Evolutionary conservation across 208 protist genomes (phyloP).

Genomic region (Trypanosoma avium): DNA sequence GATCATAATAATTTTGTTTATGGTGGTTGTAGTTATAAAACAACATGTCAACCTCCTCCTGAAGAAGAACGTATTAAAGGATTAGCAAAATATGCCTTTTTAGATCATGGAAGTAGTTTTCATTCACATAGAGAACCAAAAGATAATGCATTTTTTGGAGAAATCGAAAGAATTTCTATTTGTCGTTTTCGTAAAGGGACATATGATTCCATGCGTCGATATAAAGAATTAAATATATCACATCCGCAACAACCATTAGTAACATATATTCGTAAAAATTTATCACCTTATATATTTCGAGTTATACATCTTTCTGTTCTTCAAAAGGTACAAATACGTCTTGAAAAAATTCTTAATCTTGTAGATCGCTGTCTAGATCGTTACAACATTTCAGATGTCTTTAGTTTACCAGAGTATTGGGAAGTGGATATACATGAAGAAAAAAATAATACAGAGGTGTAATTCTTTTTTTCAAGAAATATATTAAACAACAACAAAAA

Average conservation of each 20-base stretch:
- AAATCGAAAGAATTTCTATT: constrained; percentile 44
- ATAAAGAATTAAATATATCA: constrained; percentile 1
- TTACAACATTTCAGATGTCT: constrained; percentile 46
- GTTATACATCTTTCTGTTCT: constrained; percentile 50
- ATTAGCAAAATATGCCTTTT: constrained; percentile 77
- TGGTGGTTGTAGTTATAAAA: constrained; percentile 69
- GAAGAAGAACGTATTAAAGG: constrained; percentile 42
- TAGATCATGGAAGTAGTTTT: constrained; percentile 83
- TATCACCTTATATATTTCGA: constrained; percentile 45
- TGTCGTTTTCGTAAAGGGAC: constrained; percentile 74
- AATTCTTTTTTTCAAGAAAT: too few species aligned
- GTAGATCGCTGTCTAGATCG: constrained; percentile 49
- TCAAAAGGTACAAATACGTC: constrained; percentile 47
- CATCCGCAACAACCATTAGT: constrained; percentile 45
- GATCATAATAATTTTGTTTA: constrained; percentile 90
- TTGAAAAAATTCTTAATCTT: constrained; percentile 65
- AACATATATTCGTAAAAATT: constrained; percentile 24
- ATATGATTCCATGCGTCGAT: constrained; percentile 40
- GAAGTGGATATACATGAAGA: constrained; percentile 63
- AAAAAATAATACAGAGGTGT: constrained; percentile 32
- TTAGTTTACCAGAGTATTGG: constrained; percentile 69
- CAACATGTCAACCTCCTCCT: constrained; percentile 37
- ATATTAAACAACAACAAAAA: too few species aligned
- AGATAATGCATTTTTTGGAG: constrained; percentile 64
- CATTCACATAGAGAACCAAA: constrained; percentile 78